Base-by-base conservation (phyloP, 192 early-diverging fungal genomes). In the Coemansia sp. region DNA sequence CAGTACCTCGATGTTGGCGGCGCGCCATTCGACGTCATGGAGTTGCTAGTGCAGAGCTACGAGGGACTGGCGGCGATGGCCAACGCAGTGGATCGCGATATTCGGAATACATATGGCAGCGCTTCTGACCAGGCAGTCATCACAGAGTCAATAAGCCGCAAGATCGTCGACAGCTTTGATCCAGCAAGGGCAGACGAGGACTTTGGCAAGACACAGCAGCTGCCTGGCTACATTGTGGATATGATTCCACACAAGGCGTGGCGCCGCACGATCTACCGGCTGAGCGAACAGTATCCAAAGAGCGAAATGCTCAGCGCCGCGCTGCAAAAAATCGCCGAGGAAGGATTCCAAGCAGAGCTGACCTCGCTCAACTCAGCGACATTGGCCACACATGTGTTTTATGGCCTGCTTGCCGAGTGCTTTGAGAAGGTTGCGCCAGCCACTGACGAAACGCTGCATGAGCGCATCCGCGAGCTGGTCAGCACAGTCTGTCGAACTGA, bases 231-330 rank as follows among this genome's bases (percentile, higher is more conserved):
- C 74, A 64, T 90, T 9, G 42, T 58, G 19, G 68, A 67, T 3
- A 82, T 91, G 80, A 83, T 88, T 15, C 59, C 83, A 19, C 80
- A 87, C 62, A 65, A 71, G 18, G 77, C 70, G 26, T 91, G 87
- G 87, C 83, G 89, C 68, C 79, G 73, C 22, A 72, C 82, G 12
- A 84, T 89, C 17, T 91, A 91, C 55, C 83, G 83, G 17, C 67
- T 91, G 3, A 83, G 86, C 38, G 87, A 87, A 34, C 70, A 72
- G 26, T 63, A 91, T 53, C 83, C 86, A 12, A 74, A 74, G n/a
- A 85, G 87, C 55, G 54, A 60, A 6, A 85, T 91, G 62, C 53
- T 91, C 4, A 85, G 84, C 40, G 81, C 81, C 41, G 82, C 84
- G 10, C 84, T 89, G 42, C 87, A 85, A 84, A 67, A 56, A 54